These are phyloP conservation scores for Syncephalastrum monosporum DNA, from an alignment of 371 early-diverging fungal species.

Conservation along the genomic window DNA sequence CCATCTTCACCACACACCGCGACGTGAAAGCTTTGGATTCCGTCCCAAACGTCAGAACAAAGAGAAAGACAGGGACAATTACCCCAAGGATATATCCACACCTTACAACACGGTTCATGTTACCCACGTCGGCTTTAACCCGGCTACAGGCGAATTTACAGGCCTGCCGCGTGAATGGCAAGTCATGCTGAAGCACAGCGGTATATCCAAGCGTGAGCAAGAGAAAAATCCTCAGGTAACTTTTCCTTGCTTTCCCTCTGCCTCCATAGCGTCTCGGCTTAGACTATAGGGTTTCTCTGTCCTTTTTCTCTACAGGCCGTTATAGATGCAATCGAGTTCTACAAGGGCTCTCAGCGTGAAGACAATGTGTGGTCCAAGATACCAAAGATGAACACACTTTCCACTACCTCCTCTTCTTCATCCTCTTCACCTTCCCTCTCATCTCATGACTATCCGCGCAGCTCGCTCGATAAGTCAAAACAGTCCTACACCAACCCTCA, in stretches of 20 bases:
- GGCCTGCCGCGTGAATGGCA: slow-evolving; percentile 94
- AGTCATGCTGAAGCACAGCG: slow-evolving; percentile 79
- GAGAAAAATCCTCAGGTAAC: slow-evolving; percentile 82
- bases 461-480: background rate
- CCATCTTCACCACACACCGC: too few relatives aligned
- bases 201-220: slow-evolving; percentile 92
- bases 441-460: background rate
- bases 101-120: slow-evolving; percentile 94
- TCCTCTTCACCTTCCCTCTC: slow-evolving; percentile 8
- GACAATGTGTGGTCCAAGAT: slow-evolving; percentile 87
- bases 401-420: slow-evolving; percentile 9
- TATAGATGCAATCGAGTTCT: slow-evolving; percentile 91
- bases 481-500: slow-evolving; percentile 1
- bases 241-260: background rate
- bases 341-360: slow-evolving; percentile 55
- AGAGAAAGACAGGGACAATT: slow-evolving; percentile 13
- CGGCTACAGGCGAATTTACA: slow-evolving; percentile 83
- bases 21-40: too few relatives aligned
- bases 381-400: slow-evolving; percentile 32
- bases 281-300: too few relatives aligned
- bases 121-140: slow-evolving; percentile 88
- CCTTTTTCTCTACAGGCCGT: slow-evolving; percentile 57
- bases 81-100: slow-evolving; percentile 66
- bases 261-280: background rate
- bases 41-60: background rate